A percentile compares a stretch with the other conserved stretches of the same genome.
Conservation (phyloP, 148 eudicot genomes). For the Rhododendron vialii region DNA sequence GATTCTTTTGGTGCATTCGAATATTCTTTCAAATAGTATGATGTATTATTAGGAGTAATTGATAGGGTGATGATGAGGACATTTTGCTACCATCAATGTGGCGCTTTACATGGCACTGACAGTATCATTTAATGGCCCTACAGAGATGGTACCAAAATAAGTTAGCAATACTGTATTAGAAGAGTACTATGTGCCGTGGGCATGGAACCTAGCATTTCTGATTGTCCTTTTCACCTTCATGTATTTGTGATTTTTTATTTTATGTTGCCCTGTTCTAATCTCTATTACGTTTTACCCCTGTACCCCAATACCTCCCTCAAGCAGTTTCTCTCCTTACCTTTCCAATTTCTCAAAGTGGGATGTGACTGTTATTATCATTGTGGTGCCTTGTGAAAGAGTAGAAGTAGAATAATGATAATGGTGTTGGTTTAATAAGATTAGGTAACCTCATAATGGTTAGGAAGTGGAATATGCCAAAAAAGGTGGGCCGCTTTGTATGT, state of each 20-base stretch:
- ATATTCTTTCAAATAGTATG: background rate
- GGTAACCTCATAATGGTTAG: background rate
- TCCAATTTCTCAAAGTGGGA: background rate
- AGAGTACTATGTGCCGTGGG: background rate
- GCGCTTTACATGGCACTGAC: background rate
- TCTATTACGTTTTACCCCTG: background rate
- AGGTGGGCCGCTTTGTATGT: background rate
- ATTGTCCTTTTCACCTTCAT: background rate
- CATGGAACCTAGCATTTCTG: background rate
- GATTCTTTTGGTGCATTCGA: background rate
- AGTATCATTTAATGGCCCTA: background rate
- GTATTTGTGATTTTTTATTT: background rate
- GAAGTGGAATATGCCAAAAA: background rate
- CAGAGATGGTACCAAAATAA: background rate
- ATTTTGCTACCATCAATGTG: background rate
- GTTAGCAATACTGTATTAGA: background rate
- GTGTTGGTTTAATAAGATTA: background rate
- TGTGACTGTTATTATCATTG: background rate
- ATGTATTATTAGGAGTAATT: background rate
- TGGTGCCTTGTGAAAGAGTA: background rate
- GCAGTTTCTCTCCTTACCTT: background rate
- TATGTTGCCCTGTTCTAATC: background rate
- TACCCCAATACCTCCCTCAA: background rate
- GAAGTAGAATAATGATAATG: background rate
- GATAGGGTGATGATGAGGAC: background rate